Evolutionary conservation across 169 alveolate genomes (phyloP), one percentile per base, ranked within the genome.

Genomic region (Plasmodium gonderi): DNA sequence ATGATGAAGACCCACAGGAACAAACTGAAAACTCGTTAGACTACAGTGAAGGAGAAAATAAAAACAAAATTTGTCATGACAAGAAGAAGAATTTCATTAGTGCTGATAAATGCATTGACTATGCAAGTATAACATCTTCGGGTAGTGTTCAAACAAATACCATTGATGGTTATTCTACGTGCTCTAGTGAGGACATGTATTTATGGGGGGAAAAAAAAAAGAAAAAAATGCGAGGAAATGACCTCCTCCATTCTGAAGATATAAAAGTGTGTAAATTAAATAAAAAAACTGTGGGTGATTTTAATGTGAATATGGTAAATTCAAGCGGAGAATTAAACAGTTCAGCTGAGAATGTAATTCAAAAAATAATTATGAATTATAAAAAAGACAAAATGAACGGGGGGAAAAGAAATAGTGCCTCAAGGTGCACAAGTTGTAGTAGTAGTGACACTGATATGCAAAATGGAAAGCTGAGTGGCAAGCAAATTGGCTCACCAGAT

Each of bases 291-390:
- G 54, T 20, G 42, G 76, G 51, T 4, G 33, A 45, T 17, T 45
- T 82, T 68, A 69, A 81, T 81, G 72, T 40, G 38, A 47, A 68
- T 17, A 23, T 82, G 75, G 51, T 29, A 38, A 68, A 67, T 82
- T 44, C 74, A 72, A 82, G 60, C 75, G 60, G 17, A 45, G 26
- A 82, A 36, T 44, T 69, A 36, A 74, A 29, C 26, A 36, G 81
- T 69, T 69, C 91, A 2, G 36, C 68, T 1, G 75, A 69, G 54
- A 45, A 82, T 82, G 44, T 82, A 82, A 69, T 68, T 82, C 51
- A 82, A 54, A 82, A 82, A 82, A 69, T 82, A 68, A 49, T 82
- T 3, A 49, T 82, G 75, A 82, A 82, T 82, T 82, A 49, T 47
- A 82, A 82, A 69, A 68, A 33, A 12, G 20, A 36, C 23, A 51